These are phyloP conservation scores for Podila epicladia DNA, from an alignment of 192 early-diverging fungal species.

Conservation along the genomic window DNA sequence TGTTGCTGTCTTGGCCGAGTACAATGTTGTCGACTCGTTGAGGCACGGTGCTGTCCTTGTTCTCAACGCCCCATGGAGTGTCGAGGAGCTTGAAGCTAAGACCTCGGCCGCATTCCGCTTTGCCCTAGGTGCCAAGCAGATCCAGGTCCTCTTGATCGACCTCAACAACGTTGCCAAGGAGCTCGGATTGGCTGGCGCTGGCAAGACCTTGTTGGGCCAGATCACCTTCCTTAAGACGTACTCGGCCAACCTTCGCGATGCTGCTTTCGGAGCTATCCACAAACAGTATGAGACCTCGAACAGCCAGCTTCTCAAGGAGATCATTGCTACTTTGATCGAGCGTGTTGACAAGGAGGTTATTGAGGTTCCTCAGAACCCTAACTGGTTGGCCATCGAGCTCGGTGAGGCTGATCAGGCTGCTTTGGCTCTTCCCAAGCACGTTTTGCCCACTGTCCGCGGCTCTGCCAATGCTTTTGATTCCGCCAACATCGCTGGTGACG, in stretches of 20 bases:
- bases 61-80: conserved; percentile 73
- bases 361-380: conserved; percentile 47
- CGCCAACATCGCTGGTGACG: conserved; percentile 15
- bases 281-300: conserved; percentile 47
- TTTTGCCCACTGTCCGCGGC: conserved; percentile 47
- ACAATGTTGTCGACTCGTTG: conserved; percentile 67
- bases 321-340: conserved; percentile 37
- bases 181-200: conserved; percentile 58
- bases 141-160: conserved; percentile 73
- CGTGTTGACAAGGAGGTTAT: conserved; percentile 51
- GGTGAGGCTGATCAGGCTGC: conserved; percentile 43
- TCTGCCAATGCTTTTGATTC: conserved; percentile 39
- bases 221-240: conserved; percentile 36
- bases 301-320: conserved; percentile 26
- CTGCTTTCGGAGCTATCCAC: conserved; percentile 31
- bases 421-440: conserved; percentile 36
- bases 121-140: conserved; percentile 57
- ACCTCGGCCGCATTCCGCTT: conserved; percentile 72
- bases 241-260: conserved; percentile 31
- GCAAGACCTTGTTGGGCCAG: conserved; percentile 67
- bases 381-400: conserved; percentile 49
- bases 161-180: conserved; percentile 69
- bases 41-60: conserved; percentile 63
- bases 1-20: conserved; percentile 61
- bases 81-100: conserved; percentile 74